A percentile compares a stretch with the other conserved stretches of the same genome.
Evolutionary conservation across 805 yeast species (phyloP).

Genomic region (Isabelozyma rhagii): DNA sequence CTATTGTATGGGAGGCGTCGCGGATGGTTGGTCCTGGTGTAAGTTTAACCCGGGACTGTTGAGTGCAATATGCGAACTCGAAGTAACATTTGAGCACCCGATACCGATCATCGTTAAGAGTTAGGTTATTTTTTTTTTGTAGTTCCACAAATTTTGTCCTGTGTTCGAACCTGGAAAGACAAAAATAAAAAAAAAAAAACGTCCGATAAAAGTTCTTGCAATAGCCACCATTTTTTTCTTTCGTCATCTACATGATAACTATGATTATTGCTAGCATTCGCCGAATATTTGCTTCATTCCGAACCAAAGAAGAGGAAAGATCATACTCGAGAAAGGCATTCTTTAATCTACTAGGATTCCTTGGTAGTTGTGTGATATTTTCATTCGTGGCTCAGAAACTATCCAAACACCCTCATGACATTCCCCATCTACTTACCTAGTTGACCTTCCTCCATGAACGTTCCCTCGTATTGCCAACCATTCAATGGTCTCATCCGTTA

Average conservation of each 20-base stretch:
- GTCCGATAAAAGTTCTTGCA: neutral
- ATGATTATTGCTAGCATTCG: constrained; percentile 74
- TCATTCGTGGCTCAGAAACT: constrained; percentile 72
- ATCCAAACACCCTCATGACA: constrained; percentile 23
- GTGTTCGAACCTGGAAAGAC: neutral
- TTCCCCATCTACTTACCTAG: neutral
- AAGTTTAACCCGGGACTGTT: constrained; percentile 38
- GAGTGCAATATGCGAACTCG: constrained; percentile 61
- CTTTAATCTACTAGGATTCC: constrained; percentile 72
- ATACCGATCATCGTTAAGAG: constrained; percentile 60
- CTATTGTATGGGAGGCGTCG: constrained; percentile 51
- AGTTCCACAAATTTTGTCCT: neutral
- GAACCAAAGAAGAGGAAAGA: constrained; percentile 85
- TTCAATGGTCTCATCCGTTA: too few species aligned
- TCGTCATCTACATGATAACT: constrained; percentile 1
- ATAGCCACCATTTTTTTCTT: neutral
- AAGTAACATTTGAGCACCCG: constrained; percentile 41
- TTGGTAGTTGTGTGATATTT: constrained; percentile 77
- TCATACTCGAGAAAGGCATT: constrained; percentile 73
- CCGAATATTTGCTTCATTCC: constrained; percentile 73
- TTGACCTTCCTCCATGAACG: neutral
- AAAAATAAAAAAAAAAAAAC: neutral
- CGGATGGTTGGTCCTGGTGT: constrained; percentile 50
- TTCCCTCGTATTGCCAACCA: too few species aligned
- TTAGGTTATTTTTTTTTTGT: constrained; percentile 24